phyloP scores from a whole-genome alignment of 495 filamentous ascomycete species.

The Penicillium odoratum region DNA sequence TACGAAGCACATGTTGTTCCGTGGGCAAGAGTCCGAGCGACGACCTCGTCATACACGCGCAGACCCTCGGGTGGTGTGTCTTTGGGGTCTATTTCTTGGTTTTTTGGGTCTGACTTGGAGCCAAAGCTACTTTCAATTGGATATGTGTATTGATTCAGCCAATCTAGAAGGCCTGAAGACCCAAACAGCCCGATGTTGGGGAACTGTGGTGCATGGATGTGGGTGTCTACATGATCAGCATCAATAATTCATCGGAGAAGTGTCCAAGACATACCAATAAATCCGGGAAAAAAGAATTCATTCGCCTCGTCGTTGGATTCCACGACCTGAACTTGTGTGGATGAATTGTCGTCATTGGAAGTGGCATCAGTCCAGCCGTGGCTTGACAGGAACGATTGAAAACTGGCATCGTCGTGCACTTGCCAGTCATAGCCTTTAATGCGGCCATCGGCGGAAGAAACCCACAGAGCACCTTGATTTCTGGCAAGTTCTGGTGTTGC shows the following conservation, averaged over 20 bases:
- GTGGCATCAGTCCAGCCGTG: conserved; percentile 41
- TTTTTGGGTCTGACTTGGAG: conserved; percentile 16
- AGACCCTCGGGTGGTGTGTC: conserved; percentile 45
- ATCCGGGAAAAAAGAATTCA: conserved; percentile 90
- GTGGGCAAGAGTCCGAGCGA: conserved; percentile 77
- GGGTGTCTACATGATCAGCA: conserved; percentile 63
- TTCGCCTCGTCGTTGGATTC: conserved; percentile 36
- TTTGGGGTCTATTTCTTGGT: conserved; percentile 17
- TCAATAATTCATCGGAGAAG: conserved; percentile 3
- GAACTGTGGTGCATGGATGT: conserved; percentile 92
- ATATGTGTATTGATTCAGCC: conserved; percentile 95
- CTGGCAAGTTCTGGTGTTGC: conserved; percentile 30
- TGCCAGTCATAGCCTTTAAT: conserved; percentile 52
- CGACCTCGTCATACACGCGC: conserved; percentile 68
- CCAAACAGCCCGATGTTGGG: conserved; percentile 92
- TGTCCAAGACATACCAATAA: conserved; percentile 62
- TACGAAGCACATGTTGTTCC: conserved; percentile 91
- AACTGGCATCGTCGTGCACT: conserved; percentile 35
- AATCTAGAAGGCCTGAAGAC: conserved; percentile 82
- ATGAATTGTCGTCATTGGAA: not conserved
- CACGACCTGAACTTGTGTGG: conserved; percentile 25
- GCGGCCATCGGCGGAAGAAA: conserved; percentile 58
- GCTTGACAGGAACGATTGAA: conserved; percentile 42
- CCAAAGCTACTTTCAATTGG: conserved; percentile 77
- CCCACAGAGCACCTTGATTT: conserved; percentile 62